Conservation (phyloP, 768 basidiomycete genomes). For the Naganishia onofrii region DNA sequence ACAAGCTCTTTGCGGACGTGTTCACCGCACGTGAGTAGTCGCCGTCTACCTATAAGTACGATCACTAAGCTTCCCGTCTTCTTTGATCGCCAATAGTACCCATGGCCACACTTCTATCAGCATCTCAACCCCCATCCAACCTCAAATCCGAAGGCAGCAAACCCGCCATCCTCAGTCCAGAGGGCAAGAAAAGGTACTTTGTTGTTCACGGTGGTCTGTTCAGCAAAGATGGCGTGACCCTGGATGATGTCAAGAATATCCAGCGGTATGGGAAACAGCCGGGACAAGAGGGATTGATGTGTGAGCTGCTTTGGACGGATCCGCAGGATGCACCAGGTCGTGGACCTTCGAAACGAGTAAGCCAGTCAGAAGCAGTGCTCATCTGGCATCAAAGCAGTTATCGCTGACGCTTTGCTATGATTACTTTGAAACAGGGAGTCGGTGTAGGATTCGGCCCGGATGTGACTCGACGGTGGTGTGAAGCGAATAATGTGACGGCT, state of each 20-base stretch:
- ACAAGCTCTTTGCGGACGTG: slow-evolving; percentile 91
- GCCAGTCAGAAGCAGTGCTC: too few relatives aligned
- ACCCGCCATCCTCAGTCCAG: slow-evolving; percentile 70
- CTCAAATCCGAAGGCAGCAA: slow-evolving; percentile 51
- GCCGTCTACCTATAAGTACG: not conserved
- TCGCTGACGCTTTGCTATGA: slow-evolving; percentile 53
- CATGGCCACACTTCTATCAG: slow-evolving; percentile 76
- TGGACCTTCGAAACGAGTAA: slow-evolving; percentile 82
- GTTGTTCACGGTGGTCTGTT: slow-evolving; percentile 95
- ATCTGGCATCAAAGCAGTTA: too few relatives aligned
- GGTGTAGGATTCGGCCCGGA: slow-evolving; percentile 95
- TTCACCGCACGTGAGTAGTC: slow-evolving; percentile 75
- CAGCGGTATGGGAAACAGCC: slow-evolving; percentile 84
- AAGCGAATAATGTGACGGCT: slow-evolving; percentile 77
- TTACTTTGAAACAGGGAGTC: slow-evolving; percentile 61
- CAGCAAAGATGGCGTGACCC: slow-evolving; percentile 88
- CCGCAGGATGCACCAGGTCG: slow-evolving; percentile 84
- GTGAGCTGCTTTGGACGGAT: slow-evolving; percentile 89
- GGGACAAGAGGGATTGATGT: slow-evolving; percentile 92
- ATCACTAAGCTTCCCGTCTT: not conserved
- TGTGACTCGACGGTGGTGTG: slow-evolving; percentile 85
- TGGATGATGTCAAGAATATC: slow-evolving; percentile 87
- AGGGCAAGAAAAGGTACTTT: slow-evolving; percentile 83
- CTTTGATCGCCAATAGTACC: slow-evolving; percentile 64
- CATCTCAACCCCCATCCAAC: slow-evolving; percentile 61